These are phyloP conservation scores for Circinella umbellata DNA, from an alignment of 371 early-diverging fungal genomes.

Conservation along the genomic window DNA sequence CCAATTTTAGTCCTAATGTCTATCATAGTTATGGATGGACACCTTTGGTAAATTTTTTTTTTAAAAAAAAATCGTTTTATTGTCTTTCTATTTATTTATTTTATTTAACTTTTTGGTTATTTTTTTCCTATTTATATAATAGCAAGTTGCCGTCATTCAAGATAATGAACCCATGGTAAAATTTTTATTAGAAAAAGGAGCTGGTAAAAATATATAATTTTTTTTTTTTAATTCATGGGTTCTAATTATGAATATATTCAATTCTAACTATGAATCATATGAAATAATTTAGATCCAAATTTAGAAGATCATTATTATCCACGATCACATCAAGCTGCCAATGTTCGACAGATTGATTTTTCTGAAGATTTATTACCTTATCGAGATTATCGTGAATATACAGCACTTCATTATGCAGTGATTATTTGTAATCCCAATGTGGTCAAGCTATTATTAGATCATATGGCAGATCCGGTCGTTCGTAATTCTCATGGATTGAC, in stretches of 20 bases:
- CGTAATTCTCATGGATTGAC: conserved; percentile 50
- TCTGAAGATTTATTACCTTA: conserved; percentile 52
- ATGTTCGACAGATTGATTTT: conserved; percentile 47
- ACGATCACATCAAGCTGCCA: conserved; percentile 50
- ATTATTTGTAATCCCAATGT: conserved; percentile 62
- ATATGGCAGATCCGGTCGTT: conserved; percentile 61
- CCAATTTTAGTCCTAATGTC: conserved; percentile 48
- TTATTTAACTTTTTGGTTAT: neutral
- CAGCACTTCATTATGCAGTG: conserved; percentile 71
- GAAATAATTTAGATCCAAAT: conserved; percentile 39
- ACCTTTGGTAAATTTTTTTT: conserved; percentile 39
- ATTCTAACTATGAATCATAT: too few relatives aligned
- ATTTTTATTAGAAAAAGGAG: conserved; percentile 50
- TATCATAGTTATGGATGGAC: conserved; percentile 58
- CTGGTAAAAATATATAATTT: conserved; percentile 29
- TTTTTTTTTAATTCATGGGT: too few relatives aligned
- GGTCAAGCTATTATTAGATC: conserved; percentile 62
- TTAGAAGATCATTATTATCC: conserved; percentile 54
- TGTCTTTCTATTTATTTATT: neutral
- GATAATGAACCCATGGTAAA: conserved; percentile 51
- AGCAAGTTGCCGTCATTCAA: conserved; percentile 59
- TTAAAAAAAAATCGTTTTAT: too few relatives aligned
- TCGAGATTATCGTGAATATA: conserved; percentile 55
- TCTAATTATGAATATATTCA: too few relatives aligned
- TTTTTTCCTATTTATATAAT: too few relatives aligned